These are phyloP conservation scores for Auricularia sp. DNA, from an alignment of 768 basidiomycete species.

Conservation along the genomic window DNA sequence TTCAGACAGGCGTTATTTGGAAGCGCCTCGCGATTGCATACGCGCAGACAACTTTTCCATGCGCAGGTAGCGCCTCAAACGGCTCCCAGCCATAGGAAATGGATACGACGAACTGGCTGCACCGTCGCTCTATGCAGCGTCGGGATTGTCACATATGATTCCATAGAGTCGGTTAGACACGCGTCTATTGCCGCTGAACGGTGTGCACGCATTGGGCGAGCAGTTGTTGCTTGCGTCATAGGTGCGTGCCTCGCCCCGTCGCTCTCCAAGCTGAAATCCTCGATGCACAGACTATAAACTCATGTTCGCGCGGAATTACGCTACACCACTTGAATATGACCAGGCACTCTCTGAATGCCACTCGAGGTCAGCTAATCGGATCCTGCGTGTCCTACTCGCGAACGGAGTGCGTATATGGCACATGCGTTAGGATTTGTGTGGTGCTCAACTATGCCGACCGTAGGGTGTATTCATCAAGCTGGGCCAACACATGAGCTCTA, in stretches of 20 bases:
- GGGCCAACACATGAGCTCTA: constrained; percentile 79
- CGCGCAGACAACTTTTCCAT: not conserved
- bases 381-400: constrained; percentile 73
- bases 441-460: not conserved
- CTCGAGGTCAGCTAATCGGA: constrained; percentile 65
- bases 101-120: not conserved
- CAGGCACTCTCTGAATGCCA: constrained; percentile 72
- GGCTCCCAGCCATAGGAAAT: not conserved
- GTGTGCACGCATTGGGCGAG: constrained; percentile 70
- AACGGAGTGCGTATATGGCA: constrained; percentile 57
- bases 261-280: too few species aligned
- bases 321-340: constrained; percentile 38
- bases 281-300: constrained; percentile 54
- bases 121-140: not conserved
- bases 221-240: constrained; percentile 19
- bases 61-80: not conserved
- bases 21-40: not conserved
- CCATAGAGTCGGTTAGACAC: constrained; percentile 66
- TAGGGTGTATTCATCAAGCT: constrained; percentile 74
- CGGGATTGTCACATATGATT: constrained; percentile 43
- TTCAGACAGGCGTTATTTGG: too few species aligned
- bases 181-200: constrained; percentile 60
- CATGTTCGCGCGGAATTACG: constrained; percentile 47
- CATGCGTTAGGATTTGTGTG: not conserved
- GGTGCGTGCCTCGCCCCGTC: constrained; percentile 3